Conservation (phyloP, 345 rosid species). For the Erodium maritimum region DNA sequence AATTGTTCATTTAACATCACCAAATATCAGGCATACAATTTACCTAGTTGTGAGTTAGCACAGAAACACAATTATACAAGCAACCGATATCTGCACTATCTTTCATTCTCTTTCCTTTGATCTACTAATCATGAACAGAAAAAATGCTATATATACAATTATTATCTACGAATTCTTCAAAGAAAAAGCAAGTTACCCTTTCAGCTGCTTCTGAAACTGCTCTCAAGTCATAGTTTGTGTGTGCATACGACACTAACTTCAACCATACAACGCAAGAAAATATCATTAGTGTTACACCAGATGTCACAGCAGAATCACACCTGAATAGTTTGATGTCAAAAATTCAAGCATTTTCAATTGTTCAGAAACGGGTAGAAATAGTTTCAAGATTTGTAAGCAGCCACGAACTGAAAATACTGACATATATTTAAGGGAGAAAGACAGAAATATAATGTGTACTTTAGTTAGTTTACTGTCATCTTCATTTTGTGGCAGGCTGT, state of each 20-base stretch:
- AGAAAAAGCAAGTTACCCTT: slow-evolving; percentile 32
- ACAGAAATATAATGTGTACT: too few relatives aligned
- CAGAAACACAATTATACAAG: too few relatives aligned
- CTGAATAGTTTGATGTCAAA: slow-evolving; percentile 34
- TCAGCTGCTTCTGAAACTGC: slow-evolving; percentile 41
- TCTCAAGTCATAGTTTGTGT: slow-evolving; percentile 81
- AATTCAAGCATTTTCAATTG: slow-evolving; percentile 1
- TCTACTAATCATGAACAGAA: not conserved
- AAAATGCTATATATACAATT: not conserved
- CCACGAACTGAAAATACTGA: not conserved
- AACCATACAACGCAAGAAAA: slow-evolving; percentile 95
- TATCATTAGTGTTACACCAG: slow-evolving; percentile 83
- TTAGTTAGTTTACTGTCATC: too few relatives aligned
- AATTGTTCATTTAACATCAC: too few relatives aligned
- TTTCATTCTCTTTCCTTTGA: not conserved
- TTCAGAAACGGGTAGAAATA: not conserved
- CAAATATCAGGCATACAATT: too few relatives aligned
- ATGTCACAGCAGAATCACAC: slow-evolving; percentile 79
- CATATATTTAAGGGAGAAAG: too few relatives aligned
- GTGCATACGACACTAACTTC: slow-evolving; percentile 89
- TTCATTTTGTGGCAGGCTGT: too few relatives aligned
- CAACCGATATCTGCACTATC: not conserved
- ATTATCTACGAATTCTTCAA: not conserved
- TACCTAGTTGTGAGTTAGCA: too few relatives aligned
- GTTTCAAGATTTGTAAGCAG: not conserved